Conservation (phyloP, 2,329 filamentous ascomycete genomes). For the Davidsoniella australis region DNA sequence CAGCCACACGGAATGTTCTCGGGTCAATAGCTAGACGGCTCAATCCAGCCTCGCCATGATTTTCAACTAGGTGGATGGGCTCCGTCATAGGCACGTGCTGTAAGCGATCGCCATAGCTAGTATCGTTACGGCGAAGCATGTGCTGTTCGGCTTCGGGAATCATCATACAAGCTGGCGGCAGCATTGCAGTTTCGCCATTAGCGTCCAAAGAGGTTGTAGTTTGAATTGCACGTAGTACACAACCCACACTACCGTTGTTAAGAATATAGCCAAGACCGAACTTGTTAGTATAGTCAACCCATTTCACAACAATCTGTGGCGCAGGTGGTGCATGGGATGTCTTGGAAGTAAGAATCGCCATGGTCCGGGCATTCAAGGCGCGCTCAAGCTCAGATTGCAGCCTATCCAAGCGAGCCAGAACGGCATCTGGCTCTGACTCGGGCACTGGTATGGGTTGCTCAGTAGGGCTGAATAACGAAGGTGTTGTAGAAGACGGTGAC, state of each 20-base stretch:
- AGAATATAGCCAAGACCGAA: conserved; percentile 73
- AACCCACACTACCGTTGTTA: conserved; percentile 66
- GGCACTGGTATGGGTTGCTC: conserved; percentile 34
- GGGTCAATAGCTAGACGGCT: conserved; percentile 46
- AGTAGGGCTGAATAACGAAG: conserved; percentile 37
- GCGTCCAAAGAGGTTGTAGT: conserved; percentile 23
- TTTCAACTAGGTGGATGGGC: conserved; percentile 56
- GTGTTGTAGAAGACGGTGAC: conserved; percentile 17
- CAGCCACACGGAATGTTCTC: conserved; percentile 38
- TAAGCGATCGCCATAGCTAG: conserved; percentile 36
- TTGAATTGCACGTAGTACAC: conserved; percentile 39
- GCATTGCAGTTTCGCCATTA: conserved; percentile 29
- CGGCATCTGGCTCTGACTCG: conserved; percentile 38
- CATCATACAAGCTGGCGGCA: conserved; percentile 55
- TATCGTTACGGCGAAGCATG: conserved; percentile 43
- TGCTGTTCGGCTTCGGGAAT: conserved; percentile 56
- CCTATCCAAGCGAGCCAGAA: conserved; percentile 36
- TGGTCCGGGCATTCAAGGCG: conserved; percentile 44
- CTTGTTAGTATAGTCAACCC: conserved; percentile 81
- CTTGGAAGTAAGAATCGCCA: conserved; percentile 41
- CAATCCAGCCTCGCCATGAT: conserved; percentile 47
- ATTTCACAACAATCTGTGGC: conserved; percentile 54
- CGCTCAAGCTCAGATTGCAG: conserved; percentile 45
- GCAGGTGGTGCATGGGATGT: conserved; percentile 35
- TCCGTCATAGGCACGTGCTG: conserved; percentile 48